Evolutionary conservation across 106 monocot species (phyloP), one percentile per base, ranked within the genome.

Genomic region (Xerophyta viscosa): DNA sequence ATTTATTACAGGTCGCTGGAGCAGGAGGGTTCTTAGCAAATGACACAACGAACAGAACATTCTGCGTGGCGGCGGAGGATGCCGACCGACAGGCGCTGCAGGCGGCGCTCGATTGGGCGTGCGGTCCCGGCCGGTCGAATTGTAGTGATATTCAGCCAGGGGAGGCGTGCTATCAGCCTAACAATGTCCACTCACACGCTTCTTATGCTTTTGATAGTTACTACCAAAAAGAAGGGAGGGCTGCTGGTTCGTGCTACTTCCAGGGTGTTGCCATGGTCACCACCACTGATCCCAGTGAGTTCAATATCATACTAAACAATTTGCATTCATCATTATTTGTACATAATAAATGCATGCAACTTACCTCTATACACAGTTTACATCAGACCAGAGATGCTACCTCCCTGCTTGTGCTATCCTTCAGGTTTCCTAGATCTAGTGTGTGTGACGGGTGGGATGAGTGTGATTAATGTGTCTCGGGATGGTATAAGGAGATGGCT

Each of bases 101-200:
- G 71, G 89, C 89, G 8, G 96, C 96, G 27, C 51, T 98, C 51
- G 96, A 98, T 42, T 98, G 96, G 96, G 85, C 96, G 0, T 98
- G 96, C 42, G 96, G 96, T 11, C 89, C 89, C 1, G 89, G 96
- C 29, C 67, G 66, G 54, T 70, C 82, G 11, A 76, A 98, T 58
- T 98, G 96, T 56, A 31, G 60, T 29, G 85, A 64, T 66, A 79
- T 98, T 29, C 96, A 98, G 60, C 96, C 96, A 0, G 96, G 96
- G 17, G 74, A 86, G 60, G 54, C 20, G 19, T 98, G 96, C 53
- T 98, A 86, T 43, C 60, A 62, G 20, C 89, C 96, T 0, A 86
- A 88, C 36, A 54, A 70, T 20, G 96, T 86, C 51, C 67, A 56
- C 33, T 52, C 49, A 37, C 89, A 98, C 27, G 89, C 89, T 4